Conservation (phyloP, 2,329 filamentous ascomycete genomes). For the Sclerotinia minor region DNA sequence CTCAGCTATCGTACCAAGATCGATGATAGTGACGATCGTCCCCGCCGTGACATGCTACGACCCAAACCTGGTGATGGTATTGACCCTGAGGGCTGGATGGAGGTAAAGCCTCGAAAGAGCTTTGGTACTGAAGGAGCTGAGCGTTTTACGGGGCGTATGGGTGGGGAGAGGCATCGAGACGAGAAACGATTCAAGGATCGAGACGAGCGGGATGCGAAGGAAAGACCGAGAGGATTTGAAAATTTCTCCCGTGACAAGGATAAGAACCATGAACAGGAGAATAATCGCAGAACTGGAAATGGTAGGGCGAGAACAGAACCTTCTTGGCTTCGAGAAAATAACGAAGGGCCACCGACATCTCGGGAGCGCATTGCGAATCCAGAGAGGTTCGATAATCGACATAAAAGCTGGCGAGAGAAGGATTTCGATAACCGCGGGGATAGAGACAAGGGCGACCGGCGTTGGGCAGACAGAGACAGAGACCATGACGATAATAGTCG, state of each 20-base stretch:
- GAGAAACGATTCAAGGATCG: conserved; percentile 50
- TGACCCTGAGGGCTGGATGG: conserved; percentile 73
- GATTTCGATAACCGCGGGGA: conserved; percentile 42
- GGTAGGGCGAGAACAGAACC: conserved; percentile 66
- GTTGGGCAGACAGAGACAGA: conserved; percentile 52
- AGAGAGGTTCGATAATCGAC: conserved; percentile 40
- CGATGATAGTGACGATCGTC: conserved; percentile 54
- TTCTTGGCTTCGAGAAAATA: conserved; percentile 67
- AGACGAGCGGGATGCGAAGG: conserved; percentile 56
- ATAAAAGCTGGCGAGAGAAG: conserved; percentile 46
- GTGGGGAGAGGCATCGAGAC: conserved; percentile 48
- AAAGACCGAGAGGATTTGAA: conserved; percentile 54
- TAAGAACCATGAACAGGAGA: conserved; percentile 48
- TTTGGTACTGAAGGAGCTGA: conserved; percentile 72
- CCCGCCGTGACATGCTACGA: conserved; percentile 50
- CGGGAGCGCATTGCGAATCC: conserved; percentile 41
- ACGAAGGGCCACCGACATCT: conserved; percentile 36
- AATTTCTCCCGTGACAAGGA: conserved; percentile 52
- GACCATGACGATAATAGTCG: conserved; percentile 45
- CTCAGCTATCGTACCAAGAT: conserved; percentile 59
- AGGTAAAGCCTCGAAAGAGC: conserved; percentile 71
- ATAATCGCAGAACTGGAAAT: conserved; percentile 62
- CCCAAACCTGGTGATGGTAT: conserved; percentile 55
- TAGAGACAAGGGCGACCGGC: conserved; percentile 35
- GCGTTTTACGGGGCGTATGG: conserved; percentile 67